Evolutionary conservation across 225 moss, liverwort and hornwort genomes (phyloP), one percentile per base, ranked within the genome.

Genomic region (Climacium dendroides): DNA sequence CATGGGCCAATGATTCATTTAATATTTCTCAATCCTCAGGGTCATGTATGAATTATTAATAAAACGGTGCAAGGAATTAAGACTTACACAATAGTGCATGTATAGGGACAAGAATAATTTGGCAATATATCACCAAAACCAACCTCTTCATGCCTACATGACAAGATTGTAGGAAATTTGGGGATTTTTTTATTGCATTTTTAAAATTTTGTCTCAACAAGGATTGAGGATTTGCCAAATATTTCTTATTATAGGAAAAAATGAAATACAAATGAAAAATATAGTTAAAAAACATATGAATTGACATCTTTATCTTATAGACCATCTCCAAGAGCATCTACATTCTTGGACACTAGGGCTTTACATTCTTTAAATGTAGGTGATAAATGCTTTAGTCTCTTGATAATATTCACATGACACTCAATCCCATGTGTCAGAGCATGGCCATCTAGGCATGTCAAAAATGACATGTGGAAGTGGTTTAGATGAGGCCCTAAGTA

Each of bases 91-190:
- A 19, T 18, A 34, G 5, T 34, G 1, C 12, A 63, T 17, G 5
- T 34, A 18, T 18, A 18, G 5, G 34, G 18, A 13, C 5, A 64
- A 20, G 1, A 19, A 19, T 20, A n/a, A 35, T 19, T 35, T 35
- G 19, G 19, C 9, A 3, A 63, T 19, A 19, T 19, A 11, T 19
- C 5, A 1, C 30, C 32, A 34, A 34, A 63, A 17, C 3, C 3
- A 19, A 35, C 35, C 11, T 65, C 19, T 0, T 65, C 3, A 35
- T 0, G 5, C 35, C 19, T 65, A 10, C 0, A 0, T 1, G 3
- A 65, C 5, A 64, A 32, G 29, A 34, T 2, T 32, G 5, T 9
- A 34, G 3, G 19, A 65, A 65, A 65, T 35, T 35, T 65, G 35
- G 34, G 2, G 34, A 64, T 35, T 65, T 35, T 35, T 19, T 19